A percentile compares a stretch with the other conserved stretches of the same genome.
phyloP scores from a whole-genome alignment of 2,329 filamentous ascomycete species.

The Stagonosporopsis rhizophila region DNA sequence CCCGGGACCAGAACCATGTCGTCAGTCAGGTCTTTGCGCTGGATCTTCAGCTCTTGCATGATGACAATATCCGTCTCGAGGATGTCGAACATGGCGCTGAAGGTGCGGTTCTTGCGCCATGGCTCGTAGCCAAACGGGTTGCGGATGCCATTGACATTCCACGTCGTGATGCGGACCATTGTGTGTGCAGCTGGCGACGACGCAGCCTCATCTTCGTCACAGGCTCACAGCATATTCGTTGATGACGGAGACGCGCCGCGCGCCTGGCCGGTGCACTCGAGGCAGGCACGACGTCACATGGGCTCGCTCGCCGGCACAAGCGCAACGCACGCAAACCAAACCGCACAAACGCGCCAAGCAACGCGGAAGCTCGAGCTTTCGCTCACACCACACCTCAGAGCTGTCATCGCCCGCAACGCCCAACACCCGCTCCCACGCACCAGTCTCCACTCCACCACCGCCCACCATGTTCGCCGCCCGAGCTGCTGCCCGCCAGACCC shows the following conservation, averaged over 20 bases:
- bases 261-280: slow-evolving; percentile 17
- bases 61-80: slow-evolving; percentile 91
- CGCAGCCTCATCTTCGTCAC: slow-evolving; percentile 17
- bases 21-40: slow-evolving; percentile 87
- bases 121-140: slow-evolving; percentile 62
- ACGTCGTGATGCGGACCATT: slow-evolving; percentile 79
- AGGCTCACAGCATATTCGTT: slow-evolving; percentile 5
- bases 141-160: slow-evolving; percentile 63
- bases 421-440: slow-evolving; percentile 18
- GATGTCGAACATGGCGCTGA: slow-evolving; percentile 85
- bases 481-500: slow-evolving; percentile 52
- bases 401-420: slow-evolving; percentile 26
- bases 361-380: slow-evolving; percentile 19
- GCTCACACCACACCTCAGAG: slow-evolving; percentile 30
- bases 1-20: slow-evolving; percentile 95
- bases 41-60: slow-evolving; percentile 96
- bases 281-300: slow-evolving; percentile 36
- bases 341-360: slow-evolving; percentile 35
- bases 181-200: slow-evolving; percentile 18
- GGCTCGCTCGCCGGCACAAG: background rate
- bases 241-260: slow-evolving; percentile 23
- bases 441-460: slow-evolving; percentile 38
- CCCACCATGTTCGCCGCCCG: slow-evolving; percentile 47
- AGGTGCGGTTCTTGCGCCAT: slow-evolving; percentile 57
- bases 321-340: slow-evolving; percentile 30